Conservation (phyloP, 495 filamentous ascomycete genomes). For the Tetracladium marchalianum region DNA sequence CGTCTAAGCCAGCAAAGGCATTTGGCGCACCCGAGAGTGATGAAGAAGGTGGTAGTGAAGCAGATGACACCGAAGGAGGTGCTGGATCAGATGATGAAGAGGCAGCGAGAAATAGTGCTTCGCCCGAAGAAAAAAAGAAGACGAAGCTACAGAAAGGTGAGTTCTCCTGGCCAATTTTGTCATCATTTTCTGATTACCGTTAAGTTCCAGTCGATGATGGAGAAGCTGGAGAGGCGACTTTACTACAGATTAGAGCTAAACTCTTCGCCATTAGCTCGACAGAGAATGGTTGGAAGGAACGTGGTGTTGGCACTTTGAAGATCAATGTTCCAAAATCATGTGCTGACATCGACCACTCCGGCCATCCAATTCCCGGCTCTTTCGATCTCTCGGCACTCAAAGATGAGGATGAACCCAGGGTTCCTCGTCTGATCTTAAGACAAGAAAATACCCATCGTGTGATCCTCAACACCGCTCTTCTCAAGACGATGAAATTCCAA, state of each 20-base stretch:
- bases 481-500: constrained; percentile 62
- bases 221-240: constrained; percentile 67
- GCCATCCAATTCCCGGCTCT: constrained; percentile 26
- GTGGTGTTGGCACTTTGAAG: constrained; percentile 73
- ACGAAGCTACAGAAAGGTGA: constrained; percentile 58
- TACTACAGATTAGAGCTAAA: constrained; percentile 57
- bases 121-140: constrained; percentile 47
- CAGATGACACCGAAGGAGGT: constrained; percentile 28
- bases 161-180: constrained; percentile 17
- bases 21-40: constrained; percentile 64
- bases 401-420: constrained; percentile 26
- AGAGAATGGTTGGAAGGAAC: constrained; percentile 73
- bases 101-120: constrained; percentile 28
- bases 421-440: constrained; percentile 72
- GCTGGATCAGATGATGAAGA: constrained; percentile 16
- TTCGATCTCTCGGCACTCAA: constrained; percentile 40
- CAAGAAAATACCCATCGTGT: constrained; percentile 78
- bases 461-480: constrained; percentile 72
- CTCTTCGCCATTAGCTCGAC: constrained; percentile 57
- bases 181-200: neutral
- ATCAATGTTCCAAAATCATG: constrained; percentile 58
- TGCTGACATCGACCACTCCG: constrained; percentile 36
- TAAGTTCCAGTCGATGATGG: constrained; percentile 43
- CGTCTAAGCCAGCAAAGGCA: constrained; percentile 48
- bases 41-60: constrained; percentile 37